These are phyloP conservation scores for Akanthomyces dipterigenus DNA, from an alignment of 2,329 filamentous ascomycete species.

Conservation along the genomic window DNA sequence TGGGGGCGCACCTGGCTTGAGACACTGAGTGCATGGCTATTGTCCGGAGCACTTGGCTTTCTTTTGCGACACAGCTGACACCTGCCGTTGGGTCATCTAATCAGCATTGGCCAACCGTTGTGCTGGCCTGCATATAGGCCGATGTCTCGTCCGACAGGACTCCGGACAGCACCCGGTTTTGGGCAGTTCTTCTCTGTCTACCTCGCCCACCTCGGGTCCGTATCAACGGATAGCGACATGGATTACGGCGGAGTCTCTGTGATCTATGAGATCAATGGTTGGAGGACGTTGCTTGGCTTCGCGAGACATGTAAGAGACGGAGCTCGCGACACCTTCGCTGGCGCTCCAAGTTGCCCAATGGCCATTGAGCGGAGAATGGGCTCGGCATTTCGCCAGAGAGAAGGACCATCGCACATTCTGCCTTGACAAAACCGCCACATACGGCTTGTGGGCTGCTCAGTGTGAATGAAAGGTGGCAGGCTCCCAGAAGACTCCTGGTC, in stretches of 20 bases:
- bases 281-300: background rate
- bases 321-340: background rate
- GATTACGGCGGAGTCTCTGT: too few species aligned
- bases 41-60: slow-evolving; percentile 37
- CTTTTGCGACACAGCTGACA: slow-evolving; percentile 38
- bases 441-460: too few species aligned
- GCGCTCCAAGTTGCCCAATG: background rate
- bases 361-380: background rate
- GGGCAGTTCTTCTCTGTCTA: background rate
- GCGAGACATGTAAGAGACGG: background rate
- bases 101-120: background rate
- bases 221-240: background rate
- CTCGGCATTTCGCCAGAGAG: background rate
- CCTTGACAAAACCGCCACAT: too few species aligned
- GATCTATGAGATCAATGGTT: background rate
- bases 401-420: background rate
- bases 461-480: too few species aligned
- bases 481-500: too few species aligned
- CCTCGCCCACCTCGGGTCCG: background rate
- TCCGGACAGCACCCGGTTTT: background rate
- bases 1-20: slow-evolving; percentile 21
- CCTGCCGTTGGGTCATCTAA: background rate
- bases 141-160: background rate
- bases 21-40: slow-evolving; percentile 37
- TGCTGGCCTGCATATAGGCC: background rate